Base-by-base conservation (phyloP, 306 rosid species). In the Potentilla sterilis region DNA sequence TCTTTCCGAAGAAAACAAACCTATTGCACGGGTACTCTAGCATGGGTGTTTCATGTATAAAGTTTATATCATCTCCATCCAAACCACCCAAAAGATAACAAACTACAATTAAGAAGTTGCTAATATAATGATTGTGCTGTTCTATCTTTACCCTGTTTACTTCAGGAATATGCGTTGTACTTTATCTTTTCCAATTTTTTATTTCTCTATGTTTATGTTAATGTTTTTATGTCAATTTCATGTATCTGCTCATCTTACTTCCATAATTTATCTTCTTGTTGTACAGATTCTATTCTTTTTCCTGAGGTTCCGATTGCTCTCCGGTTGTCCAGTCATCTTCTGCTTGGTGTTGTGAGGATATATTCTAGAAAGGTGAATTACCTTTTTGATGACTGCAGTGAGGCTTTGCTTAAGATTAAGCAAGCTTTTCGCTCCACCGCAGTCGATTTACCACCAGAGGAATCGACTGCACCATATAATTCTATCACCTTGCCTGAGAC, bases 381-480 rank as follows among this genome's bases (percentile, higher is more conserved):
- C 94, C 97, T 96, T 69, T 96, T 96, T 55, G 99, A 96, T 80
- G 99, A 96, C 87, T 96, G 99, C 83, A 96, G 99, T 63, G 99
- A 96, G 88, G 98, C 99, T 72, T 83, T 96, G 97, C 99, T 96
- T 74, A 96, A 96, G 93, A 67, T 96, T 85, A 96, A 96, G 91
- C 99, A 96, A 87, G 99, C 99, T 70, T 96, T 96, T 74, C 97
- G 99, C 80, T 92, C 99, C 69, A 76, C 99, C 16, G 92, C 98
- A 18, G 99, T 96, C 74, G 99, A 96, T 88, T 84, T 96, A 86
- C 98, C 99, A 2, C 99, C 99, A 18, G 99, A 96, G 86, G 99
- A 96, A 86, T 96, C 99, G 41, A 96, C 99, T 82, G 99, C 99
- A 76, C 99, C 99, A 6, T 96, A 96, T 86, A 96, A 96, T 88